Evolutionary conservation across 2,329 filamentous ascomycete genomes (phyloP).

Genomic region (Exophiala alcalophila): DNA sequence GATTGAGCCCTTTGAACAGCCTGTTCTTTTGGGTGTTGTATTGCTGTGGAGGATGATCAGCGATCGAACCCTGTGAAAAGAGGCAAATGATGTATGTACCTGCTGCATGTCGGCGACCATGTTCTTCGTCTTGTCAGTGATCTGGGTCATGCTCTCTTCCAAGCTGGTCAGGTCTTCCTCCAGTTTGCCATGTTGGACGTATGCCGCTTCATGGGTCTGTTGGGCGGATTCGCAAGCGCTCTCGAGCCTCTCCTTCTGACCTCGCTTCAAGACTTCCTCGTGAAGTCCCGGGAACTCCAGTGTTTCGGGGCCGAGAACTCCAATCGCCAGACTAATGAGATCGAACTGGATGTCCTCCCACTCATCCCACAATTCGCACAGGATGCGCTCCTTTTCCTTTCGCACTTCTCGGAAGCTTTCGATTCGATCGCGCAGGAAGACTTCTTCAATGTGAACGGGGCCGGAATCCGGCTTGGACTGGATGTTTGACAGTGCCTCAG

Average conservation of each 20-base stretch:
- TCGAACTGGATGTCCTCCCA: slow-evolving; percentile 25
- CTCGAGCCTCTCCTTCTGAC: slow-evolving; percentile 13
- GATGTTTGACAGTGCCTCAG: slow-evolving; percentile 16
- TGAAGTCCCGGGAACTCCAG: slow-evolving; percentile 10
- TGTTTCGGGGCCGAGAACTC: slow-evolving; percentile 20
- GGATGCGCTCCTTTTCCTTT: slow-evolving; percentile 17
- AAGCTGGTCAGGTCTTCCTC: slow-evolving; percentile 11
- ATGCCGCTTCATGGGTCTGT: neutral
- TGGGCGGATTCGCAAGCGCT: slow-evolving; percentile 7
- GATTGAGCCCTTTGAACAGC: slow-evolving; percentile 17
- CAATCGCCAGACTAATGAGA: slow-evolving; percentile 22
- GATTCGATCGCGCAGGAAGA: slow-evolving; percentile 13
- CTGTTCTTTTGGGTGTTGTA: slow-evolving; percentile 20
- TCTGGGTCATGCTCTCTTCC: slow-evolving; percentile 12
- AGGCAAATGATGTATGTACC: slow-evolving; percentile 13
- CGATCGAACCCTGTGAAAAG: neutral
- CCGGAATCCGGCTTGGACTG: neutral
- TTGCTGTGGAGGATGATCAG: slow-evolving; percentile 17
- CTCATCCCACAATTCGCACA: slow-evolving; percentile 23
- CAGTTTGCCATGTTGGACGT: slow-evolving; percentile 2
- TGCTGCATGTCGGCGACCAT: slow-evolving; percentile 20
- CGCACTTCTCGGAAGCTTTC: slow-evolving; percentile 12
- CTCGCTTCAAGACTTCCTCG: slow-evolving; percentile 13
- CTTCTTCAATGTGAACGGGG: slow-evolving; percentile 1
- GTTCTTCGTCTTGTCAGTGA: slow-evolving; percentile 18